phyloP scores from a whole-genome alignment of 139 green algal species.

The Volvox africanus region DNA sequence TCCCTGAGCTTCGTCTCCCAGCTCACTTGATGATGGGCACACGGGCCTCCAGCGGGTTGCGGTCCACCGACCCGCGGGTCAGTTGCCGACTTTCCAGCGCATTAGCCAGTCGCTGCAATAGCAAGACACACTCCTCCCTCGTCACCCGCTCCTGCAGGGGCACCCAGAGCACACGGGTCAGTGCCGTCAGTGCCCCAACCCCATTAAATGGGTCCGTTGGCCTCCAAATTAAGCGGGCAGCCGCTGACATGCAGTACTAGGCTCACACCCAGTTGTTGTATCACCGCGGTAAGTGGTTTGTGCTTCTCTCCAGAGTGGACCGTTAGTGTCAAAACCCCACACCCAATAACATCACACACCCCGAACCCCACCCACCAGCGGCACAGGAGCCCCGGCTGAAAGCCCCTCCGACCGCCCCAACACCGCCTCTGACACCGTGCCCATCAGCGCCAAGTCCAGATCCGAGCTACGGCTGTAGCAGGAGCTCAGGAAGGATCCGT shows the following conservation, averaged over 20 bases:
- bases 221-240: too few relatives aligned
- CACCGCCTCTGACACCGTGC: neutral
- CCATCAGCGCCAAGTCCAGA: conserved; percentile 38
- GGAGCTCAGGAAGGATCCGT: conserved; percentile 23
- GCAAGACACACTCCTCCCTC: neutral
- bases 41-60: conserved; percentile 30
- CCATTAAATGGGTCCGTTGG: too few relatives aligned
- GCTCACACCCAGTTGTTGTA: too few relatives aligned
- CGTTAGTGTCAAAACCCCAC: too few relatives aligned
- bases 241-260: too few relatives aligned
- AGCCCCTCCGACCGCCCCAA: neutral
- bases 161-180: too few relatives aligned
- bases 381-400: neutral
- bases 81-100: conserved; percentile 8
- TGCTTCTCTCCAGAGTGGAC: too few relatives aligned
- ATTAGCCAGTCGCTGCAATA: conserved; percentile 23
- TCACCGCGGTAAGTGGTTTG: too few relatives aligned
- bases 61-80: conserved; percentile 7
- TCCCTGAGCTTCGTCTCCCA: neutral
- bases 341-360: neutral
- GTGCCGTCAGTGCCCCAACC: too few relatives aligned
- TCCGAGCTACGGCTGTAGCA: conserved; percentile 30
- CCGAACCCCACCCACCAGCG: neutral
- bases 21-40: conserved; percentile 47
- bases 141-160: neutral